Percentiles rank a stretch among this genome's conserved stretches.
Evolutionary conservation across 106 monocot species (phyloP).

Genomic region (Vanilla planifolia): DNA sequence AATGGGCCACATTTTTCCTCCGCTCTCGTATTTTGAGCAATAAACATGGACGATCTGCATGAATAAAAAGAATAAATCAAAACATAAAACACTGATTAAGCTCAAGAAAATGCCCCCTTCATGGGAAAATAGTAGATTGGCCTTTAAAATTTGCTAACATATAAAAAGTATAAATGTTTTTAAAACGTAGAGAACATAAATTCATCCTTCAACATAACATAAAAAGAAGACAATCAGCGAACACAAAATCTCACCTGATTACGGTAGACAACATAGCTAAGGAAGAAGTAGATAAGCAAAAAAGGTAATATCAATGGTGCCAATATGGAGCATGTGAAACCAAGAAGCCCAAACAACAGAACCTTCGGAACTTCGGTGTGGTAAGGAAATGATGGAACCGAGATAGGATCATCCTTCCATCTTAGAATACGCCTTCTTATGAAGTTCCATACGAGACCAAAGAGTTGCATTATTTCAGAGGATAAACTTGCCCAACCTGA

Average conservation of each 20-base stretch:
- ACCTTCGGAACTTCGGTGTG: constrained; percentile 93
- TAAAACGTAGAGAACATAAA: too few species aligned
- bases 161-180: too few species aligned
- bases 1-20: constrained; percentile 77
- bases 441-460: constrained; percentile 61
- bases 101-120: too few species aligned
- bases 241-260: constrained; percentile 89
- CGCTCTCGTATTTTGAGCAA: constrained; percentile 57
- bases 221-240: too few species aligned
- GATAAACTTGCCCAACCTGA: constrained; percentile 99
- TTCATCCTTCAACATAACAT: too few species aligned
- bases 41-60: constrained; percentile 85
- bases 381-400: constrained; percentile 80
- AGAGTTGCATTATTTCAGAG: constrained; percentile 80
- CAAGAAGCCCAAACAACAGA: constrained; percentile 81
- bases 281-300: constrained; percentile 82
- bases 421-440: constrained; percentile 46
- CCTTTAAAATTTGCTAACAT: too few species aligned
- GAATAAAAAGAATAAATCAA: not conserved
- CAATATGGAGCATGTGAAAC: constrained; percentile 85
- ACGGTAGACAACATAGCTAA: constrained; percentile 85
- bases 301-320: constrained; percentile 95
- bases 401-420: constrained; percentile 29
- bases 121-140: too few species aligned
- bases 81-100: too few species aligned